Evolutionary conservation across 768 basidiomycete genomes (phyloP).

Genomic region (Termitomyces sp.): DNA sequence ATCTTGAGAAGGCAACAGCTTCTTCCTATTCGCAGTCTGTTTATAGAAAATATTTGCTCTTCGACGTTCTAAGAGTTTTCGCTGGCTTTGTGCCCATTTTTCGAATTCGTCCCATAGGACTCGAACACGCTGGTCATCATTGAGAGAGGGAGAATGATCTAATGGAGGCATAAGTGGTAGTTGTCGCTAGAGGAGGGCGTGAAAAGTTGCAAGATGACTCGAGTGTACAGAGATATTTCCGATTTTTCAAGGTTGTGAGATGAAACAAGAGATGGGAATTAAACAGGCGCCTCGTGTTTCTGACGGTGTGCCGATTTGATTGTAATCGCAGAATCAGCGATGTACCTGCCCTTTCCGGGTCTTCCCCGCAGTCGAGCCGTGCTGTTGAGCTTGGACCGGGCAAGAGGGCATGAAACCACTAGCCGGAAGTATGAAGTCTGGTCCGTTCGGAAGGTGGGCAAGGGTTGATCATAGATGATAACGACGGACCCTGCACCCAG

Average conservation of each 20-base stretch:
- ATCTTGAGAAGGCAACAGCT: constrained; percentile 14
- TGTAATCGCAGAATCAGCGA: constrained; percentile 26
- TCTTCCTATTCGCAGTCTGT: constrained; percentile 27
- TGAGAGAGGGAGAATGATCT: constrained; percentile 14
- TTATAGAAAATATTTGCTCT: constrained; percentile 23
- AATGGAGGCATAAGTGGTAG: constrained; percentile 18
- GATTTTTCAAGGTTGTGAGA: constrained; percentile 25
- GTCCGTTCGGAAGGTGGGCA: constrained; percentile 15
- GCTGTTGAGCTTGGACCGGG: constrained; percentile 15
- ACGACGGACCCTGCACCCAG: constrained; percentile 15
- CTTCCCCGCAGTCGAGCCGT: constrained; percentile 31
- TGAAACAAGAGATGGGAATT: constrained; percentile 32
- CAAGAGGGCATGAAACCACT: constrained; percentile 14
- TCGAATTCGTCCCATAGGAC: constrained; percentile 35
- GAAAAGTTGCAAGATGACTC: constrained; percentile 28
- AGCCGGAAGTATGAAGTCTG: constrained; percentile 6
- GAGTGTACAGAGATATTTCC: constrained; percentile 27
- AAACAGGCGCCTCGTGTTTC: constrained; percentile 40
- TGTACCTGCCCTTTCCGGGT: constrained; percentile 24
- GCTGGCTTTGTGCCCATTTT: constrained; percentile 26
- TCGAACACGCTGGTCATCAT: constrained; percentile 24
- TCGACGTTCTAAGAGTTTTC: constrained; percentile 22
- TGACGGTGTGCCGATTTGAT: constrained; percentile 32
- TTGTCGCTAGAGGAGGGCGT: constrained; percentile 17
- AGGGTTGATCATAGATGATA: constrained; percentile 21